phyloP scores from a whole-genome alignment of 768 basidiomycete species.

The Pleurotus djamor region DNA sequence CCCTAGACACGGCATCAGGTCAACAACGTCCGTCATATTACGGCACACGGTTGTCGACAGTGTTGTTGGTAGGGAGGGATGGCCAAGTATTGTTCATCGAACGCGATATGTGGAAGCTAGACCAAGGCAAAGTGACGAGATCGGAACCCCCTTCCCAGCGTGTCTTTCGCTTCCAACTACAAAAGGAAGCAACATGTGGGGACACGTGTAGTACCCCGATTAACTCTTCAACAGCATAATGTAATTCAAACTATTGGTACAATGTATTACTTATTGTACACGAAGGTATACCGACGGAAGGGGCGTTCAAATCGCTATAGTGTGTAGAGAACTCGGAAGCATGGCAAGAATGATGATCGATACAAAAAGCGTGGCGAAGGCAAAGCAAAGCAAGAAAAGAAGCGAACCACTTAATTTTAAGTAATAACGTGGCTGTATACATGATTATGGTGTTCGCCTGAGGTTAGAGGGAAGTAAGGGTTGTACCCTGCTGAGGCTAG shows the following conservation, averaged over 20 bases:
- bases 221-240: constrained; percentile 1
- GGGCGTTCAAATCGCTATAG: too few species aligned
- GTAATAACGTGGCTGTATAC: constrained; percentile 60
- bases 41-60: constrained; percentile 73
- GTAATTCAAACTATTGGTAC: constrained; percentile 12
- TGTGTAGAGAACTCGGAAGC: background rate
- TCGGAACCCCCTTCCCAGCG: constrained; percentile 43
- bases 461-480: constrained; percentile 63
- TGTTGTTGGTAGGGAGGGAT: constrained; percentile 60
- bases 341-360: background rate
- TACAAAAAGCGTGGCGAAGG: constrained; percentile 8
- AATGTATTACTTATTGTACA: constrained; percentile 9
- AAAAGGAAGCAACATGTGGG: background rate
- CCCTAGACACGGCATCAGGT: constrained; percentile 20
- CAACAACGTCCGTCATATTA: constrained; percentile 30
- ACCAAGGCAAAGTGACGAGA: constrained; percentile 27
- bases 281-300: background rate
- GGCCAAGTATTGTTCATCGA: constrained; percentile 69
- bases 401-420: constrained; percentile 22
- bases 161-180: constrained; percentile 41
- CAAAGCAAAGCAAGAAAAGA: background rate
- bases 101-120: constrained; percentile 62
- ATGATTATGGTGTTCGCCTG: constrained; percentile 42
- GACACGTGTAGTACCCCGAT: constrained; percentile 5
- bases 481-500: constrained; percentile 58